Percentiles rank a stretch among this genome's conserved stretches.
Conservation (phyloP, 768 basidiomycete genomes). For the Trametes meyenii region DNA sequence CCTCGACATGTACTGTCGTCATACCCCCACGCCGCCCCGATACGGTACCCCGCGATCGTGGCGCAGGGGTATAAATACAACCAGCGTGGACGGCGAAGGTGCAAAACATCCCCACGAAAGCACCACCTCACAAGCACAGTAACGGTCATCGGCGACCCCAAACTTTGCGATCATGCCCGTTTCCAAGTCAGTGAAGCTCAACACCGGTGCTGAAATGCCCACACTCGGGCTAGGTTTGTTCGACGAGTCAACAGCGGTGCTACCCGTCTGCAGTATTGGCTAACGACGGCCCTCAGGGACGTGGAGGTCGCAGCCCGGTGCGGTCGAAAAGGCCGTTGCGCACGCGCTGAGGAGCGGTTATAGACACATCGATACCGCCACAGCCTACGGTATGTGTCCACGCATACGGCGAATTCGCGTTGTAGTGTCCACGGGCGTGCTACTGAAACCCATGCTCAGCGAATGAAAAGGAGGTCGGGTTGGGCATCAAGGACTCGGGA, state of each 20-base stretch:
- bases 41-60: background rate
- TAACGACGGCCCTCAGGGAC: conserved; percentile 51
- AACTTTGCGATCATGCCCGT: conserved; percentile 47
- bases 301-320: conserved; percentile 74
- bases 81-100: background rate
- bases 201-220: conserved; percentile 80
- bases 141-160: background rate
- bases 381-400: conserved; percentile 49
- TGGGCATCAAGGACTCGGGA: conserved; percentile 76
- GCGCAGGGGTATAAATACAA: conserved; percentile 1
- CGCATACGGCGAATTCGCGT: background rate
- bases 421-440: background rate
- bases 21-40: background rate
- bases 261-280: background rate
- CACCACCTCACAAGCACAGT: background rate
- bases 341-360: conserved; percentile 76
- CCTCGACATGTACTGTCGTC: background rate
- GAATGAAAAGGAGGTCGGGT: conserved; percentile 82
- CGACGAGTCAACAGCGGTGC: background rate
- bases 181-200: conserved; percentile 52
- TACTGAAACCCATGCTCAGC: conserved; percentile 22
- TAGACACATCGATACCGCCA: conserved; percentile 70
- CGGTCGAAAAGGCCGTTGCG: conserved; percentile 74
- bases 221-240: conserved; percentile 66
- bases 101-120: background rate